These are phyloP conservation scores for Kwoniella shandongensis DNA, from an alignment of 768 basidiomycete species.

Conservation along the genomic window DNA sequence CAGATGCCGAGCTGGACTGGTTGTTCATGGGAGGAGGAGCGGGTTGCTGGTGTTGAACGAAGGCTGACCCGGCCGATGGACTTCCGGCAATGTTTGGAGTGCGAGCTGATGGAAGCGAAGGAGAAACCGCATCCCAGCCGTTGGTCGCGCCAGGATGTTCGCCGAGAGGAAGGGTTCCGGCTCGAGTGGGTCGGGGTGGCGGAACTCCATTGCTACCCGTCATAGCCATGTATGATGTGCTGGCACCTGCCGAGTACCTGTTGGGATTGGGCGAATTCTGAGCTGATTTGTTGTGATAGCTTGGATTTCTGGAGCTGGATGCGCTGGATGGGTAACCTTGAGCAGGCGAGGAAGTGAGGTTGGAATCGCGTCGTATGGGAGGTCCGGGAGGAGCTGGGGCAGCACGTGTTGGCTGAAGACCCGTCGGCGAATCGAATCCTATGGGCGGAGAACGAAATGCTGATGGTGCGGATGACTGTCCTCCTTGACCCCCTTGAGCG, in stretches of 20 bases:
- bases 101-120: slow-evolving; percentile 9
- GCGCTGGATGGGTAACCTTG: slow-evolving; percentile 16
- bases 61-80: slow-evolving; percentile 7
- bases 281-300: slow-evolving; percentile 29
- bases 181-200: slow-evolving; percentile 46
- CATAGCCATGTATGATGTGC: slow-evolving; percentile 20
- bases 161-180: slow-evolving; percentile 48
- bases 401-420: slow-evolving; percentile 37
- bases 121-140: slow-evolving; percentile 24
- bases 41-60: slow-evolving; percentile 21
- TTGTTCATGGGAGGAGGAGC: slow-evolving; percentile 34
- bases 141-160: slow-evolving; percentile 19
- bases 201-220: slow-evolving; percentile 21
- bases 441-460: slow-evolving; percentile 41
- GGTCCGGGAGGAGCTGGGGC: slow-evolving; percentile 45
- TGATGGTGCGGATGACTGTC: slow-evolving; percentile 27
- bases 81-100: slow-evolving; percentile 14
- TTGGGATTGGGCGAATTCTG: slow-evolving; percentile 51
- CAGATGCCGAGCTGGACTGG: slow-evolving; percentile 43
- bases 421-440: slow-evolving; percentile 28
- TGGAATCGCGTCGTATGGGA: slow-evolving; percentile 32
- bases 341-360: slow-evolving; percentile 10
- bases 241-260: slow-evolving; percentile 44
- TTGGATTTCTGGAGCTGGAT: slow-evolving; percentile 10
- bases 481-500: slow-evolving; percentile 13